Conservation (phyloP, 2,329 filamentous ascomycete genomes). For the Pseudocercospora fijiensis region DNA sequence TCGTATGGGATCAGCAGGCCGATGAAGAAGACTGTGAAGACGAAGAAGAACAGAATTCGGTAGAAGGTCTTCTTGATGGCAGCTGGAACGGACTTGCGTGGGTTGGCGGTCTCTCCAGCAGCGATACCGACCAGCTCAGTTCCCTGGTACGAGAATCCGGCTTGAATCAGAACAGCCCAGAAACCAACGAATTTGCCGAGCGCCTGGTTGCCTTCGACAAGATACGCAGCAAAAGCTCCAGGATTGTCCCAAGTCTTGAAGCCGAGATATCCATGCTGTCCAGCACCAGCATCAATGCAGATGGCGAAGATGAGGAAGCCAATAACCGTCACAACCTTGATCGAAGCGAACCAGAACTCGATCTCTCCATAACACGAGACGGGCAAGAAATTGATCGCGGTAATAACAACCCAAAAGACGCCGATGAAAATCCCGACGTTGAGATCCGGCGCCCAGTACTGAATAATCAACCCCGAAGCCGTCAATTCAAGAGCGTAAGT, state of each 20-base stretch:
- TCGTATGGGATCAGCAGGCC: slow-evolving; percentile 38
- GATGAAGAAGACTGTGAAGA: slow-evolving; percentile 40
- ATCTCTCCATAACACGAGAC: slow-evolving; percentile 55
- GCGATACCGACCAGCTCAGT: slow-evolving; percentile 56
- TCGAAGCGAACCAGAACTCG: slow-evolving; percentile 55
- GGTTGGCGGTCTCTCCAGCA: slow-evolving; percentile 54
- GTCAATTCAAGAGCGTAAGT: slow-evolving; percentile 43
- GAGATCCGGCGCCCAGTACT: slow-evolving; percentile 43
- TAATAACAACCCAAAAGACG: slow-evolving; percentile 39
- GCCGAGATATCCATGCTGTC: slow-evolving; percentile 59
- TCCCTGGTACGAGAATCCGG: slow-evolving; percentile 58
- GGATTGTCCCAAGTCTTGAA: slow-evolving; percentile 51
- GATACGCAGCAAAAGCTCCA: slow-evolving; percentile 42
- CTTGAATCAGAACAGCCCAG: slow-evolving; percentile 57
- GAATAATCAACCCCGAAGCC: slow-evolving; percentile 41
- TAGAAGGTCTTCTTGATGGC: slow-evolving; percentile 42
- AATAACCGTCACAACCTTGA: slow-evolving; percentile 54
- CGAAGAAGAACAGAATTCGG: slow-evolving; percentile 41
- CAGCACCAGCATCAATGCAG: slow-evolving; percentile 43
- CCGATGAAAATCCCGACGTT: slow-evolving; percentile 44
- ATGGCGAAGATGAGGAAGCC: slow-evolving; percentile 47
- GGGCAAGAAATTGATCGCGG: slow-evolving; percentile 52
- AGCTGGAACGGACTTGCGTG: slow-evolving; percentile 46
- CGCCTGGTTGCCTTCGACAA: slow-evolving; percentile 31
- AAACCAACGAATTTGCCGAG: slow-evolving; percentile 48